Conservation (phyloP, 768 basidiomycete species). For the Tricholoma furcatifolium region DNA sequence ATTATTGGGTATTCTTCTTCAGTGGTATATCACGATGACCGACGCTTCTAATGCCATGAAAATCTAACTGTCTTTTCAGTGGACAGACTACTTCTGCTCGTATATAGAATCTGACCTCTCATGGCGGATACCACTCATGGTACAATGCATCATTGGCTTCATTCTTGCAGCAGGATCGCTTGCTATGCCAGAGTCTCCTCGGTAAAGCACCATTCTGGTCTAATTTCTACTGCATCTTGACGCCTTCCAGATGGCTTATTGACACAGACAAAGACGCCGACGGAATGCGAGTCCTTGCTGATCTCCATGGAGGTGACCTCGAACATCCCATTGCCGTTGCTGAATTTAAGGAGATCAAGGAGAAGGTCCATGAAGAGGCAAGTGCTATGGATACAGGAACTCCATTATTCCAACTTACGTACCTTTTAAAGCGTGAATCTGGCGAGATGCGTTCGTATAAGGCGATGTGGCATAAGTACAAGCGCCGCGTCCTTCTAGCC, state of each 20-base stretch:
- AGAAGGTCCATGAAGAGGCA: constrained; percentile 70
- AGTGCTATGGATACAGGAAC: constrained; percentile 12
- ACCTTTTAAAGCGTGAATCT: constrained; percentile 56
- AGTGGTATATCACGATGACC: constrained; percentile 55
- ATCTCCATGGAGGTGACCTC: constrained; percentile 82
- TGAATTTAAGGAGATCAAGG: constrained; percentile 92
- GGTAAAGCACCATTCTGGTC: constrained; percentile 40
- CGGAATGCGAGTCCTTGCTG: constrained; percentile 84
- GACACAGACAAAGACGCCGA: constrained; percentile 82
- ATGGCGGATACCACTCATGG: constrained; percentile 89
- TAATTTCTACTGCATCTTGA: neutral
- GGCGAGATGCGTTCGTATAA: constrained; percentile 76
- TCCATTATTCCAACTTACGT: neutral
- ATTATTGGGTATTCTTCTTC: constrained; percentile 88
- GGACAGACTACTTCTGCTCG: constrained; percentile 93
- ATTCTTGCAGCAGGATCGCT: constrained; percentile 80
- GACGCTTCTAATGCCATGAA: neutral
- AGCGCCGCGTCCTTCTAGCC: constrained; percentile 83
- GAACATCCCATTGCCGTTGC: constrained; percentile 65
- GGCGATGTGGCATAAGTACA: constrained; percentile 86
- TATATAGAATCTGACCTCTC: constrained; percentile 81
- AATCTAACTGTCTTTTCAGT: constrained; percentile 42
- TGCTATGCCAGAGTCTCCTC: constrained; percentile 86
- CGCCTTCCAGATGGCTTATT: constrained; percentile 74
- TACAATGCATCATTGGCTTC: constrained; percentile 85